Evolutionary conservation across 352 stramenopile genomes (phyloP).

Genomic region (Globisporangium emineosum): DNA sequence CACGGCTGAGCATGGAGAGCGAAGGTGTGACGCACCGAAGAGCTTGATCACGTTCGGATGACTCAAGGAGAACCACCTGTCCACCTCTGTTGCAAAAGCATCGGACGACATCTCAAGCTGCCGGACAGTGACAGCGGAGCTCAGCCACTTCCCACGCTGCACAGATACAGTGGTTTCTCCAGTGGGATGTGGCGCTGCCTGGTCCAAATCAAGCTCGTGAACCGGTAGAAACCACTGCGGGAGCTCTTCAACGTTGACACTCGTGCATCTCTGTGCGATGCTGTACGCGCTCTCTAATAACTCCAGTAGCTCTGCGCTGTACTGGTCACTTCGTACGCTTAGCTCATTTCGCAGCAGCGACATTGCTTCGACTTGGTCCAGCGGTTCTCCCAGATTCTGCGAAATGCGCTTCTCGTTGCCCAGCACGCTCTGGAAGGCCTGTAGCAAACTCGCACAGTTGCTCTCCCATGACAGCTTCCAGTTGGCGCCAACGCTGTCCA

Average conservation of each 20-base stretch:
- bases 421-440: neutral
- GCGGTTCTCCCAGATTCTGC: neutral
- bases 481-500: neutral
- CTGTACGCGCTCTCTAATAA: neutral
- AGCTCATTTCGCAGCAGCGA: neutral
- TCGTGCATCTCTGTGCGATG: neutral
- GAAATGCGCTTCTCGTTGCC: neutral
- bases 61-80: slow-evolving; percentile 20
- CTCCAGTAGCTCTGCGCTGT: neutral
- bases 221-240: slow-evolving; percentile 64
- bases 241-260: neutral
- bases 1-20: neutral
- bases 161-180: too few species aligned
- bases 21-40: slow-evolving; percentile 20
- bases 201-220: slow-evolving; percentile 42
- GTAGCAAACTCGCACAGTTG: neutral
- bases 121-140: neutral
- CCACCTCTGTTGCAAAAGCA: neutral
- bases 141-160: neutral
- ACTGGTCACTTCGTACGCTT: neutral
- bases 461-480: neutral
- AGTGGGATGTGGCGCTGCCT: too few species aligned
- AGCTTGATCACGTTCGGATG: slow-evolving; percentile 19
- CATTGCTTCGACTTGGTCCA: neutral
- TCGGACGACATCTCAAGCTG: neutral